Percentiles rank a stretch among this genome's conserved stretches.
phyloP scores from a whole-genome alignment of 2,329 filamentous ascomycete genomes.

The Penicillium brevicompactum region DNA sequence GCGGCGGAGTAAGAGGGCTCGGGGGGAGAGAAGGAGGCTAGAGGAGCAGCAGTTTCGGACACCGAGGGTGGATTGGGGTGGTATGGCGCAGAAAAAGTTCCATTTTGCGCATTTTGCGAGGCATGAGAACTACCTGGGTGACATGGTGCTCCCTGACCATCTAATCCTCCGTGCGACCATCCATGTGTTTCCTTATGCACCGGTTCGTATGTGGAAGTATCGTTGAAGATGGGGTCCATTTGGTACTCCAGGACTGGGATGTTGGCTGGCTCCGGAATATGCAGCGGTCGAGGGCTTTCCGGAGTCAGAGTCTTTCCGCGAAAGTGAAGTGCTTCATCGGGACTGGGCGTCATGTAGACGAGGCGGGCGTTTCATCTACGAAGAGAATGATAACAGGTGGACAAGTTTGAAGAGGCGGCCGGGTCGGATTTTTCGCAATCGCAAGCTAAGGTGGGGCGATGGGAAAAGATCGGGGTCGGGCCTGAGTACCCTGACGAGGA shows the following conservation, averaged over 20 bases:
- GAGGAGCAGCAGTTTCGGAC: slow-evolving; percentile 8
- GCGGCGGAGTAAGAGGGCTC: slow-evolving; percentile 28
- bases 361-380: slow-evolving; percentile 45
- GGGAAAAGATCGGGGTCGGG: slow-evolving; percentile 27
- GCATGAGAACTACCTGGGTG: slow-evolving; percentile 38
- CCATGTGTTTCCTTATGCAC: slow-evolving; percentile 21
- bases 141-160: slow-evolving; percentile 14
- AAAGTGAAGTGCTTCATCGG: slow-evolving; percentile 57
- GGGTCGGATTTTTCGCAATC: slow-evolving; percentile 32
- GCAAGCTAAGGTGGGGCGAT: slow-evolving; percentile 44
- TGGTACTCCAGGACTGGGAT: slow-evolving; percentile 71
- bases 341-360: slow-evolving; percentile 58
- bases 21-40: slow-evolving; percentile 14
- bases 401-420: slow-evolving; percentile 1
- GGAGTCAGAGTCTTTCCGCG: slow-evolving; percentile 68
- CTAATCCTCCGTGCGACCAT: slow-evolving; percentile 18
- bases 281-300: slow-evolving; percentile 70
- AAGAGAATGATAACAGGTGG: slow-evolving; percentile 1
- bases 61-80: slow-evolving; percentile 25
- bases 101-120: slow-evolving; percentile 30
- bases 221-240: slow-evolving; percentile 72
- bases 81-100: slow-evolving; percentile 28
- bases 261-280: slow-evolving; percentile 67
- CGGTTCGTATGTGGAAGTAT: slow-evolving; percentile 61
- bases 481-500: slow-evolving; percentile 16